Evolutionary conservation across 805 yeast genomes (phyloP), one percentile per base, ranked within the genome.

Genomic region (Myxozyma geophila): DNA sequence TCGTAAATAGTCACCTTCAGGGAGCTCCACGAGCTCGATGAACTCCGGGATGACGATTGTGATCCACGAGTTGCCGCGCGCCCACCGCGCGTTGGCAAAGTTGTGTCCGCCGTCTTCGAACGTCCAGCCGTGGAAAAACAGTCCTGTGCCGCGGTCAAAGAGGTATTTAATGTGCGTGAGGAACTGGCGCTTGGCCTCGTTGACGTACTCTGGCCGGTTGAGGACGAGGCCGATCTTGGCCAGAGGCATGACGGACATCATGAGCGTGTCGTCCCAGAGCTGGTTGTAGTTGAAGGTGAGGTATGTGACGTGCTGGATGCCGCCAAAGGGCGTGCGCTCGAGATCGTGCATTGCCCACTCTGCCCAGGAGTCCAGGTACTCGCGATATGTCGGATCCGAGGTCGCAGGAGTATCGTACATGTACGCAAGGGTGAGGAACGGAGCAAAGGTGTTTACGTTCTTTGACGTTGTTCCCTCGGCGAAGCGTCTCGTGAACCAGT

Each of bases 181-280:
- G 68, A 76, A 73, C 60, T 76, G 79, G 35, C 71, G 70, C 63
- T 76, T 76, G 51, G 76, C 75, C 58, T 75, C 78, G 58, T 76
- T 76, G 35, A 76, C 67, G 49, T 76, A 76, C 17, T 73, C 72
- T 13, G 76, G 78, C 33, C 59, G 53, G 21, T 56, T 56, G 37
- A 76, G 69, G 36, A 74, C 61, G 33, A 70, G 54, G 2, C 78
- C 78, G 28, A 74, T 74, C 56, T 75, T 75, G 21, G 77, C 76
- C 48, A 76, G 64, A 9, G 79, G 79, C 70, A 76, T 67, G n/a
- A 75, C 78, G 12, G 77, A 73, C 78, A 76, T 76, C 78, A 76
- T 75, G 47, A 76, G 64, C 8, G 79, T 76, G 56, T 56, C 59
- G 40, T 56, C 59, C 59, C 59, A 56, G n/a, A 56, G 70, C 60